Percentiles rank a stretch among this genome's conserved stretches.
These are phyloP conservation scores for Tylopilus felleus DNA, from an alignment of 768 basidiomycete genomes.

Conservation along the genomic window DNA sequence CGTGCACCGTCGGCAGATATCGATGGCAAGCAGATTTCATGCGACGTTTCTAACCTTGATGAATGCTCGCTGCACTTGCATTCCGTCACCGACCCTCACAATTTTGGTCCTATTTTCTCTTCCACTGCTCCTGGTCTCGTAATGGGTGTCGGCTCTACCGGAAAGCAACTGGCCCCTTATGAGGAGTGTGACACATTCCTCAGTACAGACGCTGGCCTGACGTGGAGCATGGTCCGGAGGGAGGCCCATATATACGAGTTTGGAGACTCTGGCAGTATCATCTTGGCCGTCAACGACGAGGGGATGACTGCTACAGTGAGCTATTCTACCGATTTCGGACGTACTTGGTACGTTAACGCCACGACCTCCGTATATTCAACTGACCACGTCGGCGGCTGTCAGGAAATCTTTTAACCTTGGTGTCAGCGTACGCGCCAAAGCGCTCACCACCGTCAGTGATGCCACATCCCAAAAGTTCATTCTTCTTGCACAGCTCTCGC, in stretches of 20 bases:
- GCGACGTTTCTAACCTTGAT: constrained; percentile 53
- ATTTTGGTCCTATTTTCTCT: constrained; percentile 91
- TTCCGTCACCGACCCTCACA: constrained; percentile 90
- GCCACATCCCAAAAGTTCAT: constrained; percentile 97
- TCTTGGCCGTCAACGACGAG: constrained; percentile 85
- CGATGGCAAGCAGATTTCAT: constrained; percentile 59
- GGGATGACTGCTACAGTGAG: constrained; percentile 60
- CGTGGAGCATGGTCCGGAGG: constrained; percentile 73
- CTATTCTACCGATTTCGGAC: constrained; percentile 83
- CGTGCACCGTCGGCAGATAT: constrained; percentile 54
- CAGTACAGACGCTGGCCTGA: constrained; percentile 83
- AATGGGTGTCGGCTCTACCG: constrained; percentile 95
- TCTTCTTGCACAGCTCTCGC: constrained; percentile 73
- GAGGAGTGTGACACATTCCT: constrained; percentile 92
- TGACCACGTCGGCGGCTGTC: neutral
- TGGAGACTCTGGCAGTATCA: constrained; percentile 81
- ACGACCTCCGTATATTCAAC: neutral
- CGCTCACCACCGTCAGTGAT: constrained; percentile 88
- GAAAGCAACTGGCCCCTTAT: constrained; percentile 63
- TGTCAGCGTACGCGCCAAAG: constrained; percentile 64
- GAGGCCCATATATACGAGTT: constrained; percentile 95
- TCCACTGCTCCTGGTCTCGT: constrained; percentile 92
- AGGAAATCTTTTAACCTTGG: constrained; percentile 75
- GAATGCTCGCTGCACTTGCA: constrained; percentile 86
- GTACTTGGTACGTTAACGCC: constrained; percentile 63